Evolutionary conservation across 306 rosid species (phyloP).

Genomic region (Cucumis hystrix): DNA sequence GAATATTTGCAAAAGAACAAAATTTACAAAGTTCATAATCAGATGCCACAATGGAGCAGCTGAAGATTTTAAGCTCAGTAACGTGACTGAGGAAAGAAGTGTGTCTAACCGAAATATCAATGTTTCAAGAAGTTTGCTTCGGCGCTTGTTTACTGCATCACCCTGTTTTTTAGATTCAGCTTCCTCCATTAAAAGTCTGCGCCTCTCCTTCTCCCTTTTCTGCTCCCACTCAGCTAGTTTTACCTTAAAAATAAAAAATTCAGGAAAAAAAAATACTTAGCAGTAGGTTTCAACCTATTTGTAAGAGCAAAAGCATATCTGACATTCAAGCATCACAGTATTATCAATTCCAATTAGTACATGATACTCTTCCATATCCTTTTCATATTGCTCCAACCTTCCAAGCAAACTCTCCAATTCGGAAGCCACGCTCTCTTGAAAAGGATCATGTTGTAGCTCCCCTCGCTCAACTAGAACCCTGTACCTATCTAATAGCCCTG

Average conservation of each 20-base stretch:
- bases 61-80: not conserved
- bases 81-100: not conserved
- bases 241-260: constrained; percentile 23
- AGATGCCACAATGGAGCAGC: not conserved
- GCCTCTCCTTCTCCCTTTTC: constrained; percentile 55
- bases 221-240: constrained; percentile 58
- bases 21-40: not conserved
- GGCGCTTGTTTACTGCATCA: constrained; percentile 23
- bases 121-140: constrained; percentile 34
- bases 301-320: not conserved
- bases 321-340: not conserved
- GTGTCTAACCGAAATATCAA: constrained; percentile 43
- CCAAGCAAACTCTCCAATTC: constrained; percentile 62
- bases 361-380: constrained; percentile 76
- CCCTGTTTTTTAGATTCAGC: constrained; percentile 49
- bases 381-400: constrained; percentile 81
- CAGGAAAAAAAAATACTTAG: not conserved
- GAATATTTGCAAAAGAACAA: not conserved
- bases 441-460: constrained; percentile 72
- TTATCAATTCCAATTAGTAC: constrained; percentile 19
- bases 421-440: constrained; percentile 64
- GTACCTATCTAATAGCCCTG: constrained; percentile 63
- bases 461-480: constrained; percentile 54
- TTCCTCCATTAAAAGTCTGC: constrained; percentile 64
- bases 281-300: not conserved